phyloP scores from a whole-genome alignment of 192 early-diverging fungal species.

The Mortierella claussenii region DNA sequence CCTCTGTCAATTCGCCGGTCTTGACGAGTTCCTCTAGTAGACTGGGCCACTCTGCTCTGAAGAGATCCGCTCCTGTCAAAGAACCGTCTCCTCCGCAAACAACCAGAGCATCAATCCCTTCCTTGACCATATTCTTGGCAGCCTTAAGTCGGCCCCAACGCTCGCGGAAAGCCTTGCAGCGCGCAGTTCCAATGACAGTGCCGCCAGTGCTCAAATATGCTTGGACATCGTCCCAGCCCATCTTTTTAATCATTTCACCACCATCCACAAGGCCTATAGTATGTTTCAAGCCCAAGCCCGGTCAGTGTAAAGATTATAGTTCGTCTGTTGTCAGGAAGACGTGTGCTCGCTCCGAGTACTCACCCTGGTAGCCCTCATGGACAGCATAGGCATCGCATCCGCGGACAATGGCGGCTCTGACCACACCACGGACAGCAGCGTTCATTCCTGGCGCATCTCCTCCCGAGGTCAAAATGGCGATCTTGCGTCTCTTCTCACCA shows the following conservation, averaged over 20 bases:
- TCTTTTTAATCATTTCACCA: conserved; percentile 83
- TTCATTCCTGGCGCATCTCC: conserved; percentile 99
- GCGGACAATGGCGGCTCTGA: conserved; percentile 84
- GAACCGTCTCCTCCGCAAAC: conserved; percentile 98
- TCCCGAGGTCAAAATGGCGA: conserved; percentile 94
- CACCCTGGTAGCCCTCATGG: conserved; percentile 95
- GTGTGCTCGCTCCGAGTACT: too few species aligned
- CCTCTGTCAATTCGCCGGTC: conserved; percentile 58
- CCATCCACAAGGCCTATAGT: conserved; percentile 88
- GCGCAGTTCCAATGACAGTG: conserved; percentile 94
- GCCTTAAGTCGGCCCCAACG: conserved; percentile 85
- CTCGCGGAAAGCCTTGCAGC: conserved; percentile 87
- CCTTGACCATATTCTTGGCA: conserved; percentile 85
- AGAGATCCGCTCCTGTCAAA: conserved; percentile 92
- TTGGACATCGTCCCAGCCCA: conserved; percentile 92
- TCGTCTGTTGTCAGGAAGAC: too few species aligned
- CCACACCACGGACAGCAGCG: conserved; percentile 90
- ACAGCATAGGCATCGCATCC: conserved; percentile 89
- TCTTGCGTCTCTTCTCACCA: conserved; percentile 67
- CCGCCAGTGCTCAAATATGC: conserved; percentile 89
- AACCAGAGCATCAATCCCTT: conserved; percentile 94
- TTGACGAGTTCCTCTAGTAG: conserved; percentile 81
- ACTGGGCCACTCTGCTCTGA: conserved; percentile 91
- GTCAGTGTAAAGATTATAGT: not conserved
- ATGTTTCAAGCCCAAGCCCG: not conserved